A percentile compares a stretch with the other conserved stretches of the same genome.
Evolutionary conservation across 306 rosid species (phyloP).

Genomic region (Vicia faba): DNA sequence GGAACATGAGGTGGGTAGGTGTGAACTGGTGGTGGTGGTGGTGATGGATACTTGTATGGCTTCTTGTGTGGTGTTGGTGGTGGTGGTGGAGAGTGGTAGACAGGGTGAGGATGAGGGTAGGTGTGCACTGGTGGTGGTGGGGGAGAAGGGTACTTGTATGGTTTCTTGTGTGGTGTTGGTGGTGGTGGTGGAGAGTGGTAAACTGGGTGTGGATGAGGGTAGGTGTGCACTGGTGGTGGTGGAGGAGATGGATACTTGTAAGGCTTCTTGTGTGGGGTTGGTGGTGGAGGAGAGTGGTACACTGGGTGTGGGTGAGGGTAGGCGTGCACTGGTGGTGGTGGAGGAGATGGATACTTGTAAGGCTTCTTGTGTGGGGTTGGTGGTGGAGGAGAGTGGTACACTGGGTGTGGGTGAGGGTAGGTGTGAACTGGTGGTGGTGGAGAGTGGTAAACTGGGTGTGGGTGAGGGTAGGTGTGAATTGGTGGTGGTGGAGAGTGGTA

Average conservation of each 20-base stretch:
- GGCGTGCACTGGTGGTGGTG: no score
- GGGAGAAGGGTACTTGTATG: neutral
- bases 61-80: constrained; percentile 20
- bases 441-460: constrained; percentile 12
- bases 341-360: no score
- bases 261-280: no score
- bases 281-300: no score
- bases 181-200: no score
- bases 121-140: constrained; percentile 31
- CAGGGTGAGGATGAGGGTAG: constrained; percentile 14
- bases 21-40: constrained; percentile 30
- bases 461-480: neutral
- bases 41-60: constrained; percentile 12
- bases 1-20: constrained; percentile 23
- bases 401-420: no score
- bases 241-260: no score
- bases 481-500: constrained; percentile 38
- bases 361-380: no score
- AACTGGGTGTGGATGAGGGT: neutral
- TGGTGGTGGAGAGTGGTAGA: constrained; percentile 29
- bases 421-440: constrained; percentile 24
- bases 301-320: no score
- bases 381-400: no score
- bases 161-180: constrained; percentile 7
- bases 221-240: constrained; percentile 28